phyloP scores from a whole-genome alignment of 176 grass and related monocot species.

The Tillandsia leiboldiana region DNA sequence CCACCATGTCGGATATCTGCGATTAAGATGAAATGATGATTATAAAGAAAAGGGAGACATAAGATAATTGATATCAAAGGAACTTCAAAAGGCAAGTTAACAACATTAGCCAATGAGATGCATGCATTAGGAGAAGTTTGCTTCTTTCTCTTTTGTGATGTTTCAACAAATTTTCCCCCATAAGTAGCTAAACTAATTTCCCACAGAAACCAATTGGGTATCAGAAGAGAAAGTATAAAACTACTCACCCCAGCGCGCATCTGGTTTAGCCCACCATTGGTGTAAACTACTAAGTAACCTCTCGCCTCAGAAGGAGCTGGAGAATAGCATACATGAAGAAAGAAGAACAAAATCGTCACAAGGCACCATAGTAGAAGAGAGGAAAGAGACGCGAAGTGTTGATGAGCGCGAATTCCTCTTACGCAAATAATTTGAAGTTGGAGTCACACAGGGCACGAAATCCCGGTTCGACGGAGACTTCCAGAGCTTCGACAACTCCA shows the following conservation, averaged over 20 bases:
- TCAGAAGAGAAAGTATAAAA: neutral
- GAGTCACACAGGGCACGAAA: slow-evolving; percentile 56
- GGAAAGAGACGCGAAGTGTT: neutral
- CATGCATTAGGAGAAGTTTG: neutral
- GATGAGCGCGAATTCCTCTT: neutral
- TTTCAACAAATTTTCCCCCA: no score
- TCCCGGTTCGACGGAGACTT: slow-evolving; percentile 36
- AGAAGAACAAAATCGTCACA: neutral
- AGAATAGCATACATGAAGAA: neutral
- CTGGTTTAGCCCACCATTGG: slow-evolving; percentile 96
- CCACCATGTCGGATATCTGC: slow-evolving; percentile 93
- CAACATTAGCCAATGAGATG: no score
- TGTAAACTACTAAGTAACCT: slow-evolving; percentile 69
- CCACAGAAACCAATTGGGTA: neutral
- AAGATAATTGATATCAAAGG: neutral
- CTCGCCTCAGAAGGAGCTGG: slow-evolving; percentile 49
- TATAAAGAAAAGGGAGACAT: neutral
- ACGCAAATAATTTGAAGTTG: slow-evolving; percentile 13
- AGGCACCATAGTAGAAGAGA: slow-evolving; percentile 31
- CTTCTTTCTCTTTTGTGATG: neutral
- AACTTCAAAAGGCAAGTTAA: no score
- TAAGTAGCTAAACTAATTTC: neutral
- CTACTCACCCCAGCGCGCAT: slow-evolving; percentile 90
- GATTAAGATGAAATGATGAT: slow-evolving; percentile 16
- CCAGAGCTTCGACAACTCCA: slow-evolving; percentile 44